A percentile compares a stretch with the other conserved stretches of the same genome.
These are phyloP conservation scores for Spergularia bocconei DNA, from an alignment of 148 eudicot species.

Conservation along the genomic window DNA sequence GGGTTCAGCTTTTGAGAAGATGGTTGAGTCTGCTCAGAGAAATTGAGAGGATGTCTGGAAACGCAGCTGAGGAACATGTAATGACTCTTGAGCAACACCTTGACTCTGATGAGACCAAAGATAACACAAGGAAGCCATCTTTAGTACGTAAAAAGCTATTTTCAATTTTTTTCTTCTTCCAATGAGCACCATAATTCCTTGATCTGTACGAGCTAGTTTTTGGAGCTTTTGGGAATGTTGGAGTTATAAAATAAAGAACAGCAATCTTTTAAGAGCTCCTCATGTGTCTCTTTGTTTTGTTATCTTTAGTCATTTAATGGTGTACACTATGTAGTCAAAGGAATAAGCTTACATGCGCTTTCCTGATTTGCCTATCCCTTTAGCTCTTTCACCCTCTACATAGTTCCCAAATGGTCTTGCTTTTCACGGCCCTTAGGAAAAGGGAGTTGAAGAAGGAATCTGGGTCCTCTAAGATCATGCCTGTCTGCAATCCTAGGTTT, in stretches of 20 bases:
- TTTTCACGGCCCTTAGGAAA: neutral
- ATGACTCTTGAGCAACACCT: conserved; percentile 48
- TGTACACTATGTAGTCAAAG: neutral
- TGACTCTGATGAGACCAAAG: conserved; percentile 58
- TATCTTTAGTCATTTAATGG: too few species aligned
- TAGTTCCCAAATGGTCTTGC: neutral
- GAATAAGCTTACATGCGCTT: neutral
- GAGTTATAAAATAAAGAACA: neutral
- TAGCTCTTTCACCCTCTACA: neutral
- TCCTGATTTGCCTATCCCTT: neutral
- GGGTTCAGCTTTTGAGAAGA: conserved; percentile 70
- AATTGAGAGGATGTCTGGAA: conserved; percentile 53
- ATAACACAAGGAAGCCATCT: conserved; percentile 56
- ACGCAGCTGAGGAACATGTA: conserved; percentile 43
- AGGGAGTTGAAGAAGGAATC: neutral
- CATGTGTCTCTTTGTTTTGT: neutral
- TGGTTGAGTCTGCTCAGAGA: conserved; percentile 79
- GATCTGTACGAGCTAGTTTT: neutral
- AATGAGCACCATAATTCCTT: conserved; percentile 1
- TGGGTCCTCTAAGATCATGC: neutral
- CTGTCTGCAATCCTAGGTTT: too few species aligned
- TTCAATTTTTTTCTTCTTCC: conserved; percentile 7
- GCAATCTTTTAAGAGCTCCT: neutral
- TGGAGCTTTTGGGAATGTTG: neutral
- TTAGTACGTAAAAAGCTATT: conserved; percentile 48